Evolutionary conservation across 139 green algal genomes (phyloP).

Genomic region (Tetradesmus lagerheimii): DNA sequence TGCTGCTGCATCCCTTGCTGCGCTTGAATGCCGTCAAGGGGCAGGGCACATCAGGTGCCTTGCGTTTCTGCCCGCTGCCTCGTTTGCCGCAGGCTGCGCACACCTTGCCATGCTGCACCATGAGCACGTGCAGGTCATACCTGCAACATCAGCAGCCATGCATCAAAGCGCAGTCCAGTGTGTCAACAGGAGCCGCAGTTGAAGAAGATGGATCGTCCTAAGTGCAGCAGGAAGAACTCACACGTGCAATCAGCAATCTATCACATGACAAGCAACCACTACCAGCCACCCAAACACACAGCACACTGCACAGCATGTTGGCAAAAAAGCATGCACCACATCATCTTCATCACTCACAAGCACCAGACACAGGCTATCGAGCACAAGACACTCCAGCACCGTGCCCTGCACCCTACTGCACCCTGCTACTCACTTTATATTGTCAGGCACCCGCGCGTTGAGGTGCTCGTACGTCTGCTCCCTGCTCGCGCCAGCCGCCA

Average conservation of each 20-base stretch:
- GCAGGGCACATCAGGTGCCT: not conserved
- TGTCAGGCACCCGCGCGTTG: slow-evolving; percentile 72
- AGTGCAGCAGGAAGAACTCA: no score
- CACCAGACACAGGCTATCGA: no score
- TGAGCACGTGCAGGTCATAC: slow-evolving; percentile 81
- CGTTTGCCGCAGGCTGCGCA: slow-evolving; percentile 62
- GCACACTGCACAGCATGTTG: no score
- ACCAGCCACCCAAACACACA: no score
- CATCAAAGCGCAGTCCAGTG: not conserved
- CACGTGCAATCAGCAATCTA: not conserved
- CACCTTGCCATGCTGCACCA: slow-evolving; percentile 84
- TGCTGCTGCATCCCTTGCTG: not conserved
- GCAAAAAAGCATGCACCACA: no score
- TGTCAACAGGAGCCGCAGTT: not conserved
- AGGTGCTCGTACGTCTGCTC: slow-evolving; percentile 83
- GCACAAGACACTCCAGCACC: no score
- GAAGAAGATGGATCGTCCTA: no score
- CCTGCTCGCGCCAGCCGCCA: slow-evolving; percentile 64
- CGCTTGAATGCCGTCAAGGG: slow-evolving; percentile 1
- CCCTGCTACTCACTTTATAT: slow-evolving; percentile 18
- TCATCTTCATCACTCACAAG: no score
- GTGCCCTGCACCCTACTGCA: no score
- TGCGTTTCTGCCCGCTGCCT: not conserved
- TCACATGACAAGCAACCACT: no score
- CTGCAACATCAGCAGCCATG: slow-evolving; percentile 41